Evolutionary conservation across 441 rosid genomes (phyloP), one percentile per base, ranked within the genome.

Genomic region (Syzygium syzygioides): DNA sequence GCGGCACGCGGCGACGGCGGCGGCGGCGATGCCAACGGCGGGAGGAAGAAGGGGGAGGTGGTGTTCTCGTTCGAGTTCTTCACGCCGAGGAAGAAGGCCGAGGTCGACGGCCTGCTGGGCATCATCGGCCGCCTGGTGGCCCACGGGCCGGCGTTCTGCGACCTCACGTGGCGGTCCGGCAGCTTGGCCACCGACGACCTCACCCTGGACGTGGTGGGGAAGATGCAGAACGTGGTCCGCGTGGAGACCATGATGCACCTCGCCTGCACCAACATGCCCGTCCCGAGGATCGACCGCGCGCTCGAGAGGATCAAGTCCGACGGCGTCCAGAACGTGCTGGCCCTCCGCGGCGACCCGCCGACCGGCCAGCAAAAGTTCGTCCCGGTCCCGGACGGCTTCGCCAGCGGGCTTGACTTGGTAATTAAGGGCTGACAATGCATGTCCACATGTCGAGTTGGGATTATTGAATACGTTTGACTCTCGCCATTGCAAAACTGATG

Each of bases 271-370:
- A 55, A 87, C 86, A 87, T 68, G 88, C 88, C 85, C 53, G 53
- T 87, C 66, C 62, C 55, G 64, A 76, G 64, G 88, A 87, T 87
- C 86, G 99, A 98, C 48, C 96, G 96, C 66, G 99, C 99, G 6
- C 98, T 98, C 66, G 85, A 93, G 41, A 94, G 96, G 9, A 94
- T 98, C 90, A 95, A 98, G 91, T 94, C 97, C 50, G 95, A 96
- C 87, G 99, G 99, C 6, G 96, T 98, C 52, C 99, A 97, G 93
- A 98, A 98, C 86, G 99, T 98, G 60, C 98, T 98, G 55, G 99
- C 99, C 34, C 99, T 98, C 60, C 95, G 99, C 52, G 99, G 99
- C 2, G 99, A 98, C 85, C 99, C 99, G 9, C 99, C 99, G 85
- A 97, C 94, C 52, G 99, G 99, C 2, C 97, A 98, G 93, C 99